Evolutionary conservation across 2,329 filamentous ascomycete genomes (phyloP).

Genomic region (Hypoxylon sp.): DNA sequence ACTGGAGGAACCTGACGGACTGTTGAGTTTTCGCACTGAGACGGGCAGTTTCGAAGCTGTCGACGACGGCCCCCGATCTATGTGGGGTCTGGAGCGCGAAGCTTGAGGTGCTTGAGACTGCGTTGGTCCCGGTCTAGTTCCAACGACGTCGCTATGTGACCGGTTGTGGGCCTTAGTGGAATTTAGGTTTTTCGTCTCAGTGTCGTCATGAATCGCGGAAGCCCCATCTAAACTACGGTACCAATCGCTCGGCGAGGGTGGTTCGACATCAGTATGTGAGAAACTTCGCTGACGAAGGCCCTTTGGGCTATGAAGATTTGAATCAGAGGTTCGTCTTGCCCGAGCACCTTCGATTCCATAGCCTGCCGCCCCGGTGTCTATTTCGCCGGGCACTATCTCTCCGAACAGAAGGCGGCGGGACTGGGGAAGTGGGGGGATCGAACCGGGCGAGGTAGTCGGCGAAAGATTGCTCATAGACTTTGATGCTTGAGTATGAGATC

Average conservation of each 20-base stretch:
- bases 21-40: slow-evolving; percentile 63
- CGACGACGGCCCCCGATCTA: slow-evolving; percentile 51
- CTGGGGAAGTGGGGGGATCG: slow-evolving; percentile 53
- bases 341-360: slow-evolving; percentile 72
- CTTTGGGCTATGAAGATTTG: slow-evolving; percentile 71
- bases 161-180: slow-evolving; percentile 63
- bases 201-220: slow-evolving; percentile 39
- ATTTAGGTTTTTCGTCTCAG: slow-evolving; percentile 46
- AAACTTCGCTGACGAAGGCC: slow-evolving; percentile 66
- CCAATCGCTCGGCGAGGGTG: slow-evolving; percentile 73
- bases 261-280: slow-evolving; percentile 70
- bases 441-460: slow-evolving; percentile 51
- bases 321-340: slow-evolving; percentile 78
- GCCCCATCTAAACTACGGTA: slow-evolving; percentile 49
- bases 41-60: slow-evolving; percentile 62
- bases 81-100: slow-evolving; percentile 55
- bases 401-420: slow-evolving; percentile 76
- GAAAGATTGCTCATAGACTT: slow-evolving; percentile 63
- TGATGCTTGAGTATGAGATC: slow-evolving; percentile 57
- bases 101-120: slow-evolving; percentile 53
- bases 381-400: slow-evolving; percentile 76
- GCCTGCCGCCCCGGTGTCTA: slow-evolving; percentile 66
- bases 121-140: slow-evolving; percentile 53
- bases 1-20: slow-evolving; percentile 63
- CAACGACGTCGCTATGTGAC: slow-evolving; percentile 73